These are phyloP conservation scores for Sporopachydermia lactativora DNA, from an alignment of 805 yeast genomes.

Conservation along the genomic window DNA sequence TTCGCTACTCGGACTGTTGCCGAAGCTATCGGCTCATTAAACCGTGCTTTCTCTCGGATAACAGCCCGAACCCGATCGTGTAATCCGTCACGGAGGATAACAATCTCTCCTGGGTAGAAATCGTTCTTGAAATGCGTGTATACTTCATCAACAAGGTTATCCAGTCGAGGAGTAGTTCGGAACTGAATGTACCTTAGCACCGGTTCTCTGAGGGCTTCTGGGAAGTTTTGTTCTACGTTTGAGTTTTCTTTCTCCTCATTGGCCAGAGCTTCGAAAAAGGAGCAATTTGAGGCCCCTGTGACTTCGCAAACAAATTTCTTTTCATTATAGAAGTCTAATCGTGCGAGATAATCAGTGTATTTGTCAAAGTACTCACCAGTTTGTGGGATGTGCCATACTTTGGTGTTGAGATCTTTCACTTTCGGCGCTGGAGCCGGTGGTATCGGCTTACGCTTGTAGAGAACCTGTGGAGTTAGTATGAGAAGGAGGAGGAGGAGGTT, in stretches of 20 bases:
- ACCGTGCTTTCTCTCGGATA: conserved; percentile 78
- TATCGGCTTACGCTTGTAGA: conserved; percentile 63
- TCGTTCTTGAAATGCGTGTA: conserved; percentile 65
- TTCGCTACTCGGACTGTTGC: neutral
- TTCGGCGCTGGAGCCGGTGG: conserved; percentile 41
- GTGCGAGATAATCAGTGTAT: conserved; percentile 60
- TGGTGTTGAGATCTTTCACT: conserved; percentile 40
- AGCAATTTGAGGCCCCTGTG: conserved; percentile 83
- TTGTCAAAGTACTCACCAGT: conserved; percentile 80
- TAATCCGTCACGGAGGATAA: conserved; percentile 28
- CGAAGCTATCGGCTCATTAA: conserved; percentile 24
- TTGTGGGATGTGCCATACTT: conserved; percentile 70
- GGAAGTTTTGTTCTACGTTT: conserved; percentile 69
- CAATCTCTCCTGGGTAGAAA: conserved; percentile 85
- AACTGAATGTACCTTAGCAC: conserved; percentile 78
- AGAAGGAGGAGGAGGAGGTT: conserved; percentile 9
- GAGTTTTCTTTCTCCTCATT: conserved; percentile 53
- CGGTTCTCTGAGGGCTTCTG: conserved; percentile 85
- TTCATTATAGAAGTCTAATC: conserved; percentile 59
- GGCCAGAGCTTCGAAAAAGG: conserved; percentile 78
- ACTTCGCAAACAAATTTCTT: conserved; percentile 90
- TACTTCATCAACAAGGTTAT: conserved; percentile 76
- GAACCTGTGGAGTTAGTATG: conserved; percentile 37
- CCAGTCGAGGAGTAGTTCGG: conserved; percentile 68
- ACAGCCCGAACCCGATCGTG: conserved; percentile 38